Base-by-base conservation (phyloP, 1,284 basidiomycete genomes). In the Pseudozyma sp. region DNA sequence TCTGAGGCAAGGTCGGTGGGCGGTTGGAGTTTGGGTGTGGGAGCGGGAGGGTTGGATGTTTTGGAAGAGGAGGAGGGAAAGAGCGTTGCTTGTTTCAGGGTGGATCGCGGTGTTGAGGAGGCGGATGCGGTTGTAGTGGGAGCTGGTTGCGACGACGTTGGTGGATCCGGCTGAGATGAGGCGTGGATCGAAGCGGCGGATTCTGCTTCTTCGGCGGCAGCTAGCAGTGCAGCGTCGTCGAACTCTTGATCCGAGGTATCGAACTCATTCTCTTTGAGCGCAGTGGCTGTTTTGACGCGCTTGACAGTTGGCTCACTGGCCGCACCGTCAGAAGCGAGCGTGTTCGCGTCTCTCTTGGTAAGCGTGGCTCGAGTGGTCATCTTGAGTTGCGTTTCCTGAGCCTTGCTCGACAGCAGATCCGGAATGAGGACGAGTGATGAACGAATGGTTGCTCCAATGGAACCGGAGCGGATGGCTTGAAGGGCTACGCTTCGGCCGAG, bases 191-290 rank as follows among this genome's bases (percentile, higher is more conserved):
- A 63, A 8, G 60, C 65, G 19, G 64, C 62, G 5, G 54, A 53
- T 39, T 81, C 79, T 35, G 59, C 56, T 29, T 68, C 56, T 34
- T 79, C 62, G 8, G 73, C 61, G 16, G 79, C 79, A n/a, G 62
- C 69, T 11, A 81, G 19, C 39, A 81, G 64, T 19, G 76, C 77
- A 35, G 74, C 54, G 5, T 77, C 72, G 52, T 72, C 71, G 4
- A 73, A 45, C 7, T 58, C 62, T 48, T 50, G 63, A 43, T 70
- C 75, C 10, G 65, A 61, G 11, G 48, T 43, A 43, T 77, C 78
- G 51, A 78, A 76, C 10, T 80, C 77, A 17, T 80, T 76, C 7
- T 65, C 30, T 10, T 30, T 17, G 7, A 17, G 8, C 4, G 40
- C 49, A 10, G 19, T 34, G 16, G 39, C 29, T 14, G 24, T 60